phyloP scores from a whole-genome alignment of 2,329 filamentous ascomycete species.

The Neoscytalidium dimidiatum region DNA sequence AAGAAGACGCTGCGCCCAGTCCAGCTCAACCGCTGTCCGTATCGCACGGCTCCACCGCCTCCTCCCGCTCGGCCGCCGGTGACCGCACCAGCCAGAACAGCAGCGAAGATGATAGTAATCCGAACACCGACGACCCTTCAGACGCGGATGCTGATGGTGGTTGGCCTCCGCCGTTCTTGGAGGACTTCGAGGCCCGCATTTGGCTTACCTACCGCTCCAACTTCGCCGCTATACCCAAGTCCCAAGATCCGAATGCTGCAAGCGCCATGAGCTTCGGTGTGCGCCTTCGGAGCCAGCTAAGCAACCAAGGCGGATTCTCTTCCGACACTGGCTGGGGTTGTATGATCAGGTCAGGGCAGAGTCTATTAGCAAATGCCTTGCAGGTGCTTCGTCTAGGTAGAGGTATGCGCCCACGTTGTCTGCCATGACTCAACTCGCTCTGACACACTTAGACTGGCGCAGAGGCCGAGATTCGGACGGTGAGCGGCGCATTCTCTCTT shows the following conservation, averaged over 20 bases:
- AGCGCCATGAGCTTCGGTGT: constrained; percentile 79
- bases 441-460: constrained; percentile 66
- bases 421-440: not conserved
- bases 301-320: constrained; percentile 77
- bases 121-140: constrained; percentile 29
- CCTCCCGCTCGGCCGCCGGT: constrained; percentile 33
- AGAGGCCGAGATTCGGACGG: constrained; percentile 58
- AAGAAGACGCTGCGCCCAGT: constrained; percentile 21
- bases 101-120: constrained; percentile 68
- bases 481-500: constrained; percentile 71
- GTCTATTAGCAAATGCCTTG: constrained; percentile 84
- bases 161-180: constrained; percentile 84
- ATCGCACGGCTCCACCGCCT: constrained; percentile 22
- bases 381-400: constrained; percentile 72
- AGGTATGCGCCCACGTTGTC: constrained; percentile 53
- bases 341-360: constrained; percentile 97
- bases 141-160: constrained; percentile 49
- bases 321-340: constrained; percentile 97
- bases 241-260: constrained; percentile 69
- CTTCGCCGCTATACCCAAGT: constrained; percentile 80
- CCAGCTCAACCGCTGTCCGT: constrained; percentile 19
- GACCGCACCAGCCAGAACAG: constrained; percentile 67
- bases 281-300: constrained; percentile 75
- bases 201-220: constrained; percentile 97
- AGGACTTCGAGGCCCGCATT: constrained; percentile 88